Percentiles rank a stretch among this genome's conserved stretches.
These are phyloP conservation scores for Candida hungchunana DNA, from an alignment of 805 yeast genomes.

Conservation along the genomic window DNA sequence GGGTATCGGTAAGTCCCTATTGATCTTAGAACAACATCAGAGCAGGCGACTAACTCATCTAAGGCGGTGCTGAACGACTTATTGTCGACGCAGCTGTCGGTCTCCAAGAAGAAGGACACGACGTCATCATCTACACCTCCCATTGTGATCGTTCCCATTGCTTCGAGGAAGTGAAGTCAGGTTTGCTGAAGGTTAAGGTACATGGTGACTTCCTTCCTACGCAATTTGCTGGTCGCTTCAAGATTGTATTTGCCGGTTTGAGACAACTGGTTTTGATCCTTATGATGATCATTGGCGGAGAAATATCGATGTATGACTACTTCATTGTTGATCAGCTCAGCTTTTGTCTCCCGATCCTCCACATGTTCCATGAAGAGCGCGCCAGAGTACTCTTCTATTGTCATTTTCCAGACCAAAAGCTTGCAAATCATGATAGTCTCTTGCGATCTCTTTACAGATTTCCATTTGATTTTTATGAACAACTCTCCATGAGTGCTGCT, in stretches of 20 bases:
- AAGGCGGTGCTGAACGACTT: conserved; percentile 90
- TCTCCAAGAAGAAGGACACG: conserved; percentile 60
- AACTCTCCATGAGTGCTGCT: conserved; percentile 68
- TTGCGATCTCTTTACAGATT: conserved; percentile 64
- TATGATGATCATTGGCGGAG: conserved; percentile 42
- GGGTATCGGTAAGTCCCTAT: conserved; percentile 56
- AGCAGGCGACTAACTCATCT: conserved; percentile 2
- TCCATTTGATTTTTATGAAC: conserved; percentile 85
- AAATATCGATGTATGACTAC: conserved; percentile 53
- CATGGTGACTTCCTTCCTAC: conserved; percentile 85
- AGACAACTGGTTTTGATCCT: conserved; percentile 70
- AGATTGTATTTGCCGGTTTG: conserved; percentile 76
- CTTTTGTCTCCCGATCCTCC: conserved; percentile 73
- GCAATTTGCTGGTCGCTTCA: conserved; percentile 56
- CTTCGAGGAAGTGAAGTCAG: conserved; percentile 79
- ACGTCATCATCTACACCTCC: conserved; percentile 73
- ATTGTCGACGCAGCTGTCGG: conserved; percentile 95
- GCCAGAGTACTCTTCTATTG: conserved; percentile 79
- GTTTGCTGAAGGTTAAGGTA: conserved; percentile 57
- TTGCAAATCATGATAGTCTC: conserved; percentile 55
- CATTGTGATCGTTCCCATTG: conserved; percentile 87
- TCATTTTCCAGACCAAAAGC: conserved; percentile 89
- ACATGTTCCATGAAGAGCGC: conserved; percentile 34
- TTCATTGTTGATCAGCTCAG: conserved; percentile 87
- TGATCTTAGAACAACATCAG: background rate